Evolutionary conservation across 2,329 filamentous ascomycete species (phyloP).

Genomic region (Sporothrix brasiliensis): DNA sequence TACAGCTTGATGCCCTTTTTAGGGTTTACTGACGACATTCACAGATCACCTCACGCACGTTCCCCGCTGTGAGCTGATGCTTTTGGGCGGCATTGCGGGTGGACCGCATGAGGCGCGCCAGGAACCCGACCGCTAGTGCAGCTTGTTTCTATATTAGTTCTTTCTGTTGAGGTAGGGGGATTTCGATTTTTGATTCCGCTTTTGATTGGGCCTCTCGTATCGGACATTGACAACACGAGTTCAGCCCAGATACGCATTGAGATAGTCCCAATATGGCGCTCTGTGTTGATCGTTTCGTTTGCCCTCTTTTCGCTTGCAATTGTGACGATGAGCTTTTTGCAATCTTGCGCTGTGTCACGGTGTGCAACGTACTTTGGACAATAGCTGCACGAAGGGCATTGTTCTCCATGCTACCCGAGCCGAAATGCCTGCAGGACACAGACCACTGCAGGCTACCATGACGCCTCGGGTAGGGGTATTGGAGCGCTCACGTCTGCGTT

Average conservation of each 20-base stretch:
- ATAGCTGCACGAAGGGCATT: not conserved
- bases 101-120: constrained; percentile 26
- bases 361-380: not conserved
- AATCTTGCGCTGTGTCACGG: constrained; percentile 9
- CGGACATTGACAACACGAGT: constrained; percentile 1
- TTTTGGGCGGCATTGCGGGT: not conserved
- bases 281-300: not conserved
- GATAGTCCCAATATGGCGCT: not conserved
- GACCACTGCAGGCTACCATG: not conserved
- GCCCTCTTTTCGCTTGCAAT: not conserved
- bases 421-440: not conserved
- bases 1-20: not conserved
- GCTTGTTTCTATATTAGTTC: not conserved
- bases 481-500: constrained; percentile 5
- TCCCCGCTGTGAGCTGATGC: not conserved
- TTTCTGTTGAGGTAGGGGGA: not conserved
- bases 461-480: not conserved
- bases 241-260: not conserved
- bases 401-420: not conserved
- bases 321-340: not conserved
- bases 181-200: constrained; percentile 2
- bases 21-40: not conserved
- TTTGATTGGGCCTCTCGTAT: constrained; percentile 14
- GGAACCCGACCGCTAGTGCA: constrained; percentile 22
- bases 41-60: not conserved